These are phyloP conservation scores for Beauveria asiatica DNA, from an alignment of 2,329 filamentous ascomycete species.

Conservation along the genomic window DNA sequence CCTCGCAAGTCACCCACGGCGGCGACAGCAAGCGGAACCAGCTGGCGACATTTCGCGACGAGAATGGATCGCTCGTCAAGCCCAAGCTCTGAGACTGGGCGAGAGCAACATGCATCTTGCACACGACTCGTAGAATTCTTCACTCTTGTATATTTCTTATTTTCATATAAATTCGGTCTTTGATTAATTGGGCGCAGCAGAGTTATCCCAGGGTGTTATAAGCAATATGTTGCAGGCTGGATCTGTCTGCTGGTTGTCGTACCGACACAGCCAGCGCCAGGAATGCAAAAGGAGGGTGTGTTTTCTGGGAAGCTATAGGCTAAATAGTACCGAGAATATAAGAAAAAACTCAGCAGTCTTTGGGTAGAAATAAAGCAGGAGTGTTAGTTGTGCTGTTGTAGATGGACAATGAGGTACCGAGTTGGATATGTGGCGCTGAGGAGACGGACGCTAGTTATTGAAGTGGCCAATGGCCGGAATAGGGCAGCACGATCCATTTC, in stretches of 20 bases:
- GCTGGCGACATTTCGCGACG: slow-evolving; percentile 32
- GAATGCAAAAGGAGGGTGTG: too few species aligned
- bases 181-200: neutral
- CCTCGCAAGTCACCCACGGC: slow-evolving; percentile 29
- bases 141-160: neutral
- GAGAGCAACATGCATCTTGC: too few species aligned
- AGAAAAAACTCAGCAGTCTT: neutral
- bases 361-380: neutral
- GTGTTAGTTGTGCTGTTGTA: neutral
- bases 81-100: slow-evolving; percentile 15
- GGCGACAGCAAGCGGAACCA: slow-evolving; percentile 34
- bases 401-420: neutral
- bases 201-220: too few species aligned
- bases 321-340: neutral
- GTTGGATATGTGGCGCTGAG: neutral
- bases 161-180: neutral
- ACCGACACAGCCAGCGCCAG: too few species aligned
- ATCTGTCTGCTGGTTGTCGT: too few species aligned
- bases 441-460: neutral
- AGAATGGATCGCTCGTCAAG: slow-evolving; percentile 24
- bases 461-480: too few species aligned
- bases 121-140: neutral
- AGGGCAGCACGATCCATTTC: too few species aligned
- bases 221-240: too few species aligned
- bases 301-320: too few species aligned